Evolutionary conservation across 768 basidiomycete genomes (phyloP), one percentile per base, ranked within the genome.

Genomic region (Strobilomyces dryophilus): DNA sequence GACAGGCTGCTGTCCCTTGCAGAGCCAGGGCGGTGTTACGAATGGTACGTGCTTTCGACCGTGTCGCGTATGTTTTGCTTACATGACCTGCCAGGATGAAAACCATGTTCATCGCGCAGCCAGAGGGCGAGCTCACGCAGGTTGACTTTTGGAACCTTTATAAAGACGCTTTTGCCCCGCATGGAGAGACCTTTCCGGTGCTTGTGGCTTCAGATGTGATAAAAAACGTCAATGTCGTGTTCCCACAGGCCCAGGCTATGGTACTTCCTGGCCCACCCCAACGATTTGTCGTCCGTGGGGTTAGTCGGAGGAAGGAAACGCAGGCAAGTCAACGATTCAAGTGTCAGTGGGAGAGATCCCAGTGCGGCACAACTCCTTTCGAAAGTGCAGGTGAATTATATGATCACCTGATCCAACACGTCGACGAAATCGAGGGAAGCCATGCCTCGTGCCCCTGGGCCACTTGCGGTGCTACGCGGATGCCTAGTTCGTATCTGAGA

Each of bases 131-230:
- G 63, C 74, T 98, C 43, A 93, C 92, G 1, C 97, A 98, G 69
- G 92, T 95, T 32, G 86, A 91, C 51, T 92, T 99, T 63, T 99
- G 95, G 95, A 92, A 83, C 52, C 78, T 94, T 12, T 99, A 99
- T 72, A 86, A 88, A 56, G 87, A 89, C 53, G 82, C 82, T 1
- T 97, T 98, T 61, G 71, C 79, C 1, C 81, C 83, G 1, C 77
- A 75, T 62, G 67, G 77, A 53, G 79, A 82, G 1, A 76, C 75
- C 51, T 74, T 81, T 52, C 79, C 81, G 11, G 66, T 92, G 41
- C 79, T 94, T 3, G 81, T 84, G 3, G 95, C 97, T 0, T 87
- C 91, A 1, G 95, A 99, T 41, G 90, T 97, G 45, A 98, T 99
- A 68, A 95, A 95, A 70, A 90, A 89, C 56, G 90, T 95, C 55